Base-by-base conservation (phyloP, 1,284 basidiomycete genomes). In the Athelia psychrophila region DNA sequence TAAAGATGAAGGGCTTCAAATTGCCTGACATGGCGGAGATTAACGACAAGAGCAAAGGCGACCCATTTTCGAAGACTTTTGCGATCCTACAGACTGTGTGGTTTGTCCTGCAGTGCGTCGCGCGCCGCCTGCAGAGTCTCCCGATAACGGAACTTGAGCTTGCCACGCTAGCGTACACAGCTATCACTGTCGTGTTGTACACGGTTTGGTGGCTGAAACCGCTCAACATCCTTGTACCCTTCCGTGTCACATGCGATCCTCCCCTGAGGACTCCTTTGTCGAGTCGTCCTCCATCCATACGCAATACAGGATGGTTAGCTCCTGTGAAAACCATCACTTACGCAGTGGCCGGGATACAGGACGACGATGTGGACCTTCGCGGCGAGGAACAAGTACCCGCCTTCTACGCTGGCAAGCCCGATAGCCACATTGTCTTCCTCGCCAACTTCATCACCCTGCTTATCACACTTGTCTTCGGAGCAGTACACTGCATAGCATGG, bases 201-300 rank as follows among this genome's bases (percentile, higher is more conserved):
- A 33, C 33, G 3, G 35, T 57, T 9, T 74, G 71, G 70, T 72
- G 68, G 67, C 52, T 66, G 36, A 74, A 75, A 48, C 72, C 71
- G 2, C 55, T 66, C 15, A 63, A 69, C 48, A 59, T 68, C 15
- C 54, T 54, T 15, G 51, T 50, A 32, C 54, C 59, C 2, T 53
- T 66, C 32, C 47, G 10, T 18, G 45, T 56, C 15, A 32, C 38
- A n/a, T n/a, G n/a, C 20, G n/a, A 30, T 30, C 20, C n/a, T 9
- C 6, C n/a, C n/a, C n/a, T n/a, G n/a, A n/a, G n/a, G n/a, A n/a
- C 38, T 9, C 6, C n/a, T 22, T 16, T 9, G 38, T 6, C 16
- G 8, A 22, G 20, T 16, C 6, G 5, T n/a, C 38, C 5, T 9
- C 5, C 8, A 5, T 6, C n/a, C 8, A 16, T 5, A 6, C 6